A percentile compares a stretch with the other conserved stretches of the same genome.
These are phyloP conservation scores for Amylostereum chailletii DNA, from an alignment of 1,284 basidiomycete genomes.

Conservation along the genomic window DNA sequence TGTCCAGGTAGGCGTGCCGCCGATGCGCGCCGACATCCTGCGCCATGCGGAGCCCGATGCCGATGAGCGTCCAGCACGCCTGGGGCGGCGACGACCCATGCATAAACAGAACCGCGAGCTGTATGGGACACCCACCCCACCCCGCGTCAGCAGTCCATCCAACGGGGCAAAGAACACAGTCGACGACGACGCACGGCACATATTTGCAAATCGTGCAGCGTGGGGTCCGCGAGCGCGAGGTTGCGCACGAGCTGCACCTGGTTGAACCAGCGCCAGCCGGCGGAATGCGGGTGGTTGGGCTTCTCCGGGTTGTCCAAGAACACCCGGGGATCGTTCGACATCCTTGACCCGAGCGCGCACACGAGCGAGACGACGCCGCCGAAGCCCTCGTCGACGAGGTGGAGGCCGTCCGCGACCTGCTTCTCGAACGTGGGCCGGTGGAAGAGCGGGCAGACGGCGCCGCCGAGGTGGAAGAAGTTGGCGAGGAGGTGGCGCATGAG, in stretches of 20 bases:
- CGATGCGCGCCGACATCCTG: conserved; percentile 37
- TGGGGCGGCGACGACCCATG: conserved; percentile 43
- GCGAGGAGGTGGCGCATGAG: conserved; percentile 56
- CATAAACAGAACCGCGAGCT: conserved; percentile 28
- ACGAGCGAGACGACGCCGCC: conserved; percentile 64
- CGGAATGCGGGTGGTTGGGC: conserved; percentile 38
- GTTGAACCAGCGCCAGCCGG: conserved; percentile 70
- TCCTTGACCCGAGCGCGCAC: conserved; percentile 68
- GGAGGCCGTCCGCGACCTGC: conserved; percentile 47
- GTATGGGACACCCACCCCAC: not conserved
- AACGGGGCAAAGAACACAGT: not conserved
- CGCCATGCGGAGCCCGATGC: conserved; percentile 43
- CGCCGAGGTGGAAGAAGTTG: conserved; percentile 59
- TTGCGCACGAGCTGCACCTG: conserved; percentile 53
- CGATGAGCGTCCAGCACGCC: conserved; percentile 42
- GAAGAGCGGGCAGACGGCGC: conserved; percentile 62
- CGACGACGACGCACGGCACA: conserved; percentile 26
- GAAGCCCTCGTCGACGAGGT: conserved; percentile 54
- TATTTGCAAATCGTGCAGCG: conserved; percentile 64
- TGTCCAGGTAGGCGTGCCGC: conserved; percentile 23
- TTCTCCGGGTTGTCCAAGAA: conserved; percentile 36
- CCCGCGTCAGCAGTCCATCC: not conserved
- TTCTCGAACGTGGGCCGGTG: conserved; percentile 71
- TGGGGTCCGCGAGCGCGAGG: conserved; percentile 47
- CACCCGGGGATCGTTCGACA: conserved; percentile 60